Conservation (phyloP, 257 asterid genomes). For the Echium plantagineum region DNA sequence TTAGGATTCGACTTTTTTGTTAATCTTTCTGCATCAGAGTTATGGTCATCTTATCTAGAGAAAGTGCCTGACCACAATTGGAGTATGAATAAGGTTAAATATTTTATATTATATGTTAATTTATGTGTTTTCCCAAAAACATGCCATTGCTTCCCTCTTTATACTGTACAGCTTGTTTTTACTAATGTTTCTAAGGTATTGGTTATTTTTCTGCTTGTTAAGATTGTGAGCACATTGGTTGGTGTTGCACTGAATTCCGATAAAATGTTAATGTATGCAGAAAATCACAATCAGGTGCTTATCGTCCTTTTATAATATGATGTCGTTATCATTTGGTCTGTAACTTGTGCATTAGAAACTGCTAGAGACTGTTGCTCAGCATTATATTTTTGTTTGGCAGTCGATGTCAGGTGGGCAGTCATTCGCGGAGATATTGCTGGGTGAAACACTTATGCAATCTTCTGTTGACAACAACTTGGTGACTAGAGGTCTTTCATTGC, state of each 20-base stretch:
- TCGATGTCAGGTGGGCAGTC: conserved; percentile 91
- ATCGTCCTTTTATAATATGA: conserved; percentile 1
- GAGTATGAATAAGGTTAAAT: conserved; percentile 89
- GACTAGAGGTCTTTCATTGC: conserved; percentile 73
- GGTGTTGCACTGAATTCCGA: conserved; percentile 44
- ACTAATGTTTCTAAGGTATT: conserved; percentile 7
- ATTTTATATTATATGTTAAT: conserved; percentile 2
- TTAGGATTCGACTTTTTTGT: conserved; percentile 87
- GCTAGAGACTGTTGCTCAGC: conserved; percentile 5
- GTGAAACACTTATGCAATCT: conserved; percentile 24
- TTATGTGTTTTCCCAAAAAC: neutral
- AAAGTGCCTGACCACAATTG: conserved; percentile 74
- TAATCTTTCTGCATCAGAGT: conserved; percentile 82
- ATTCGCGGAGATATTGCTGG: conserved; percentile 80
- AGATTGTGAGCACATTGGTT: conserved; percentile 64
- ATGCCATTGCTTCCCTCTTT: neutral
- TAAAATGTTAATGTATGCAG: conserved; percentile 86
- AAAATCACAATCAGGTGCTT: conserved; percentile 91
- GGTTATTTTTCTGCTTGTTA: conserved; percentile 17
- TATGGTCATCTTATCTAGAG: conserved; percentile 71
- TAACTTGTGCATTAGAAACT: conserved; percentile 4
- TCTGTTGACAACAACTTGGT: conserved; percentile 43
- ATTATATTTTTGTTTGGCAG: conserved; percentile 35
- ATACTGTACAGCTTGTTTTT: neutral
- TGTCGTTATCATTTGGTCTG: neutral